A percentile compares a stretch with the other conserved stretches of the same genome.
Evolutionary conservation across 1,284 basidiomycete species (phyloP).

Genomic region (Cryptococcus sp.): DNA sequence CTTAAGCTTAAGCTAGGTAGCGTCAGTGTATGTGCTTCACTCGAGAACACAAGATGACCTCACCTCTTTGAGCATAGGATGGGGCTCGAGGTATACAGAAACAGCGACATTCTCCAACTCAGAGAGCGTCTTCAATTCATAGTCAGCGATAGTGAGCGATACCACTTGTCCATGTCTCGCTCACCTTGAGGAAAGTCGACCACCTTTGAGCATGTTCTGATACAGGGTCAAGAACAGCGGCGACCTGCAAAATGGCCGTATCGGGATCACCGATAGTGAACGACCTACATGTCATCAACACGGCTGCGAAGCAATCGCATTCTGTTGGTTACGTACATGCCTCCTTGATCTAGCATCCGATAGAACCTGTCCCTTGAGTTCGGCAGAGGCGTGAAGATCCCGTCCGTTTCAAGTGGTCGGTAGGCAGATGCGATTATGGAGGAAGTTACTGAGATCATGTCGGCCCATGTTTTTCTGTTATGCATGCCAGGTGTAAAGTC

Average conservation of each 20-base stretch:
- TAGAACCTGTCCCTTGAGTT: constrained; percentile 61
- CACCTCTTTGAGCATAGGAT: constrained; percentile 64
- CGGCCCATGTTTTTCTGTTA: constrained; percentile 59
- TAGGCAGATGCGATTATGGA: constrained; percentile 67
- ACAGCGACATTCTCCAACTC: constrained; percentile 60
- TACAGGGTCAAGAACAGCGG: constrained; percentile 78
- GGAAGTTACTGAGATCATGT: constrained; percentile 65
- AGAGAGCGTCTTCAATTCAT: constrained; percentile 48
- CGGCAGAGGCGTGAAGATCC: constrained; percentile 66
- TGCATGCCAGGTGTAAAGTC: background rate
- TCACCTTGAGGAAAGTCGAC: constrained; percentile 72
- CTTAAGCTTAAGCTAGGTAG: constrained; percentile 76
- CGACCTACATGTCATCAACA: constrained; percentile 55
- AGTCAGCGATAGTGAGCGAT: background rate
- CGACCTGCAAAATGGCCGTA: constrained; percentile 71
- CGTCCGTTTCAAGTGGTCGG: constrained; percentile 68
- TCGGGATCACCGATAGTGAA: constrained; percentile 69
- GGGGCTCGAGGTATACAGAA: constrained; percentile 75
- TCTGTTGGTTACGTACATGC: constrained; percentile 60
- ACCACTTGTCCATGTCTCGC: constrained; percentile 13
- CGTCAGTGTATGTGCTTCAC: background rate
- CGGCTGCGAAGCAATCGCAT: background rate
- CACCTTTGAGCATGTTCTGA: constrained; percentile 82
- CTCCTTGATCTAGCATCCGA: constrained; percentile 60
- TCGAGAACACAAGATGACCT: constrained; percentile 15